Percentiles rank a stretch among this genome's conserved stretches.
Evolutionary conservation across 2,329 filamentous ascomycete genomes (phyloP).

Genomic region (Trichoderma sp.): DNA sequence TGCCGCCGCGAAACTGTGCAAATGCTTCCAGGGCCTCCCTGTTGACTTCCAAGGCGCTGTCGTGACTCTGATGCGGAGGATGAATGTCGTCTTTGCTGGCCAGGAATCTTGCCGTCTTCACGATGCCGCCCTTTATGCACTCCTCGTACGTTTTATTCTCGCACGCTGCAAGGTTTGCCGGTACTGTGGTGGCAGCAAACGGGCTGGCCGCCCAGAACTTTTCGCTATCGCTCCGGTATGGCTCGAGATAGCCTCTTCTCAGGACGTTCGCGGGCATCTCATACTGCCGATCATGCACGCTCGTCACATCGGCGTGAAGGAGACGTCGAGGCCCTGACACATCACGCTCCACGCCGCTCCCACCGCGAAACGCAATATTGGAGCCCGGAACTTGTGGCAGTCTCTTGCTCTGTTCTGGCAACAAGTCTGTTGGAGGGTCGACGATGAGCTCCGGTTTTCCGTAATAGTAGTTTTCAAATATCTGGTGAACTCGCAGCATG

Average conservation of each 20-base stretch:
- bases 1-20: conserved; percentile 40
- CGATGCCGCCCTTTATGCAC: conserved; percentile 31
- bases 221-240: neutral
- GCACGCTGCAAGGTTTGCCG: conserved; percentile 33
- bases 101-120: conserved; percentile 23
- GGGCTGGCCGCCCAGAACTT: conserved; percentile 7
- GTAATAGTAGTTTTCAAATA: conserved; percentile 39
- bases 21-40: conserved; percentile 28
- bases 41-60: conserved; percentile 3
- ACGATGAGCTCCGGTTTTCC: conserved; percentile 29
- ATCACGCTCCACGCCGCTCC: neutral
- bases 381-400: conserved; percentile 29
- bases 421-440: conserved; percentile 24
- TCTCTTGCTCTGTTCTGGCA: conserved; percentile 27
- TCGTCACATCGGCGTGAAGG: conserved; percentile 4
- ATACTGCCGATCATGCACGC: conserved; percentile 16
- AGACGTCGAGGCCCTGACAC: conserved; percentile 5
- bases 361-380: neutral
- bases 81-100: neutral
- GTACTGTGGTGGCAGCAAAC: neutral
- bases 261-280: conserved; percentile 6
- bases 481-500: conserved; percentile 36
- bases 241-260: neutral
- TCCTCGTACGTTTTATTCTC: conserved; percentile 39
- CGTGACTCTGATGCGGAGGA: neutral